phyloP scores from a whole-genome alignment of 495 filamentous ascomycete species.

The Neurospora hispaniola region DNA sequence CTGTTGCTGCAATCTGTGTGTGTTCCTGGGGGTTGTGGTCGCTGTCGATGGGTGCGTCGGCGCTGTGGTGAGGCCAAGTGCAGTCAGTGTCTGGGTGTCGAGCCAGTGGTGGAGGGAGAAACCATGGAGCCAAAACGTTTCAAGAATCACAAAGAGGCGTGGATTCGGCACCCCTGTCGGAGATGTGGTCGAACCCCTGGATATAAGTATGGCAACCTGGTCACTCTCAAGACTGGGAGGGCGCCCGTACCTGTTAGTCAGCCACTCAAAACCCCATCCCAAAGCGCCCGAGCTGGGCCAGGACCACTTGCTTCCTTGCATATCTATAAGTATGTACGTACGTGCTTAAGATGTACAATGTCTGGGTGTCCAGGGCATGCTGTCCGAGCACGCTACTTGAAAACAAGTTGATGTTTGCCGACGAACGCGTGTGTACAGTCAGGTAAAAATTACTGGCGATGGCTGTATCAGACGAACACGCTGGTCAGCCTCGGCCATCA shows the following conservation, averaged over 20 bases:
- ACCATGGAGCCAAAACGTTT: constrained; percentile 9
- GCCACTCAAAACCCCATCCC: neutral
- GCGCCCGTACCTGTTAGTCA: neutral
- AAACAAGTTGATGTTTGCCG: neutral
- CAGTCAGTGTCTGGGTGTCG: constrained; percentile 12
- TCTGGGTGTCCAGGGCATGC: neutral
- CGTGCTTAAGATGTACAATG: neutral
- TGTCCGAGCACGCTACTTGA: neutral
- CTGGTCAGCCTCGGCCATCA: neutral
- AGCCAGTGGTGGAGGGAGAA: neutral
- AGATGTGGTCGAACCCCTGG: constrained; percentile 10
- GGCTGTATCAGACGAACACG: neutral
- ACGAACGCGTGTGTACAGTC: neutral
- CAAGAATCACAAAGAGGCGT: constrained; percentile 12
- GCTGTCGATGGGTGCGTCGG: neutral
- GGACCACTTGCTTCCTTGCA: neutral
- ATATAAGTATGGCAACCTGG: neutral
- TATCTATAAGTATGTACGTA: neutral
- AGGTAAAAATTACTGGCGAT: neutral
- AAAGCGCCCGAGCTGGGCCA: neutral
- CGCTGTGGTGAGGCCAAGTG: neutral
- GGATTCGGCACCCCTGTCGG: constrained; percentile 14
- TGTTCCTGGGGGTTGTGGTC: neutral
- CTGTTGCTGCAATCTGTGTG: neutral
- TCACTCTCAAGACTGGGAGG: neutral